Evolutionary conservation across 2,329 filamentous ascomycete species (phyloP), one percentile per base, ranked within the genome.

Genomic region (Blastomyces gilchristii): DNA sequence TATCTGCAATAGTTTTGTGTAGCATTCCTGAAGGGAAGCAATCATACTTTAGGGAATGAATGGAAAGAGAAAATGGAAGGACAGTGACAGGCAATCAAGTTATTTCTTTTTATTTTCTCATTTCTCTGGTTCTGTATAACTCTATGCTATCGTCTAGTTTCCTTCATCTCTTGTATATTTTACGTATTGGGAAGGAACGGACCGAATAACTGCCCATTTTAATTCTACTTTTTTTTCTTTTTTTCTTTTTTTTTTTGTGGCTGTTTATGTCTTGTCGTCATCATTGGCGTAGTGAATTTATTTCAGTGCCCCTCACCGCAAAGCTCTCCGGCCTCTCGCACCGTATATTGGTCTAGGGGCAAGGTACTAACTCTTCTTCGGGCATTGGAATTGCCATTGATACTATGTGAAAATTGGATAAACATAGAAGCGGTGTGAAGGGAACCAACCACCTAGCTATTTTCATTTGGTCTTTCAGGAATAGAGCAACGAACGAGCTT

Each of bases 11-110:
- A 39, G 34, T 45, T 25, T 47, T 39, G 39, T 61, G 16, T 63
- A 54, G 25, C 45, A 11, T 56, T 61, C 43, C 43, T 59, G 41
- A 47, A 47, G 57, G 56, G 45, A 58, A 58, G n/a, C 56, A 59
- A 34, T 59, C 2, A 47, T 47, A 12, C 41, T 31, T 47, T 41
- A 37, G 22, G 11, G 16, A 59, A 31, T 39, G 37, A 31, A 47
- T 18, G 16, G 16, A 34, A 16, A 47, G 18, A 47, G 1, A 25
- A 47, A 11, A 28, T 5, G 11, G 28, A 16, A 47, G 14, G 57
- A 34, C 8, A 18, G 25, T 47, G 37, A 43, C n/a, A 43, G 41
- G 6, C 31, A 47, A 45, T 31, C 25, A 47, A 41, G 34, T 39
- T 14, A 45, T 4, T 14, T n/a, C n/a, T 2, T 47, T 1, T 37